Conservation (phyloP, 768 basidiomycete species). For the Galerina marginata region DNA sequence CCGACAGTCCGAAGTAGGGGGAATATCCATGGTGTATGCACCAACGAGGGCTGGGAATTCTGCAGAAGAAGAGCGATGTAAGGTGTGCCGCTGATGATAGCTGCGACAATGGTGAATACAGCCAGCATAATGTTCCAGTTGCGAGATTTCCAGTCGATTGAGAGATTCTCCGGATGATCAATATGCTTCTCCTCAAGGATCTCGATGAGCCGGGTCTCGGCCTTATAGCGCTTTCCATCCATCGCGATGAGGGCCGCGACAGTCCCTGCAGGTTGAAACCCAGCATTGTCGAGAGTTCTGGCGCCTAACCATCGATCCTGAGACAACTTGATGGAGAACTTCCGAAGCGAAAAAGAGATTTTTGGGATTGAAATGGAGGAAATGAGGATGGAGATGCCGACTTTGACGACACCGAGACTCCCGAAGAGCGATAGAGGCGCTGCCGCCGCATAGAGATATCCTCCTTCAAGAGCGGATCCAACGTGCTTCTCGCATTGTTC, state of each 20-base stretch:
- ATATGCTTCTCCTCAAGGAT: not conserved
- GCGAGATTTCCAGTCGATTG: not conserved
- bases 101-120: not conserved
- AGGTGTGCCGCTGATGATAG: not conserved
- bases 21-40: not conserved
- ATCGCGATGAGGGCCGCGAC: not conserved
- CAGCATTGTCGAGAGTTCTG: not conserved
- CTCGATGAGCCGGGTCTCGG: not conserved
- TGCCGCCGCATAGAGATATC: conserved; percentile 14
- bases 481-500: conserved; percentile 22
- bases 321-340: not conserved
- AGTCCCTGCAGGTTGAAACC: not conserved
- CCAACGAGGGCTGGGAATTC: not conserved
- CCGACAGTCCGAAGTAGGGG: not conserved
- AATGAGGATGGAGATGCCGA: conserved; percentile 16
- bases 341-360: not conserved
- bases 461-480: conserved; percentile 16
- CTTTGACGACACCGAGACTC: conserved; percentile 17
- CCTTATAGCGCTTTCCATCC: not conserved
- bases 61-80: not conserved
- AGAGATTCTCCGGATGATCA: not conserved
- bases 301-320: not conserved
- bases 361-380: not conserved
- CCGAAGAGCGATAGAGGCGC: conserved; percentile 20
- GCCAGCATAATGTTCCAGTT: conserved; percentile 4